Evolutionary conservation across 176 grass and related monocot genomes (phyloP).

Genomic region (Carex kokanica): DNA sequence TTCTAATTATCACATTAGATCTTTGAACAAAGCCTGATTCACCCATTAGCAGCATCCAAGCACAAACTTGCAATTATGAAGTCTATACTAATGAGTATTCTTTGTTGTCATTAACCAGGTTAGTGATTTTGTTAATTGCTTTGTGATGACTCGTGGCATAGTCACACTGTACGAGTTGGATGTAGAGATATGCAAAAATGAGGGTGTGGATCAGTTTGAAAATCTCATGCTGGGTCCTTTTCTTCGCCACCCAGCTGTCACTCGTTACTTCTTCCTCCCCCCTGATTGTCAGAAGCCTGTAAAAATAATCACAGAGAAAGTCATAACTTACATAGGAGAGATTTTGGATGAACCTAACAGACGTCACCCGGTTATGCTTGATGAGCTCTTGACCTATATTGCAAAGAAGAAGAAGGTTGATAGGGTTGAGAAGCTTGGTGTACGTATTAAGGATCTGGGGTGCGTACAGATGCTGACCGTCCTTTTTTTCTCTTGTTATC

Average conservation of each 20-base stretch:
- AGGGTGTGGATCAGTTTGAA: slow-evolving; percentile 67
- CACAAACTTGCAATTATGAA: slow-evolving; percentile 11
- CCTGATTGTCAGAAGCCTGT: slow-evolving; percentile 46
- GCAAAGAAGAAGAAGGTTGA: slow-evolving; percentile 46
- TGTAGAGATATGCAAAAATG: slow-evolving; percentile 77
- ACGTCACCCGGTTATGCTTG: slow-evolving; percentile 38
- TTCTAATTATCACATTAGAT: slow-evolving; percentile 16
- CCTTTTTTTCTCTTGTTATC: neutral
- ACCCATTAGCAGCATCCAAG: slow-evolving; percentile 16
- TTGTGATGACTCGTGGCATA: slow-evolving; percentile 66
- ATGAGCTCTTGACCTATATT: slow-evolving; percentile 72
- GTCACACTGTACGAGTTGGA: slow-evolving; percentile 75
- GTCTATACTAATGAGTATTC: slow-evolving; percentile 12
- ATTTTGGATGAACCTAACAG: slow-evolving; percentile 45
- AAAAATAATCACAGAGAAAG: slow-evolving; percentile 62
- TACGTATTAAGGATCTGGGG: slow-evolving; percentile 74
- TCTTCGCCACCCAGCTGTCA: slow-evolving; percentile 54
- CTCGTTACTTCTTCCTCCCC: slow-evolving; percentile 61
- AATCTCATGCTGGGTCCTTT: slow-evolving; percentile 79
- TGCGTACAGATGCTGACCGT: slow-evolving; percentile 38
- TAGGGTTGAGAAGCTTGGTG: slow-evolving; percentile 64
- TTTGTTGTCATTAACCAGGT: slow-evolving; percentile 46
- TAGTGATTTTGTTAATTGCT: slow-evolving; percentile 85
- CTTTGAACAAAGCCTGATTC: slow-evolving; percentile 13
- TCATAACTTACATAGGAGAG: slow-evolving; percentile 47